These are phyloP conservation scores for Tremella fuciformis DNA, from an alignment of 768 basidiomycete genomes.

Conservation along the genomic window DNA sequence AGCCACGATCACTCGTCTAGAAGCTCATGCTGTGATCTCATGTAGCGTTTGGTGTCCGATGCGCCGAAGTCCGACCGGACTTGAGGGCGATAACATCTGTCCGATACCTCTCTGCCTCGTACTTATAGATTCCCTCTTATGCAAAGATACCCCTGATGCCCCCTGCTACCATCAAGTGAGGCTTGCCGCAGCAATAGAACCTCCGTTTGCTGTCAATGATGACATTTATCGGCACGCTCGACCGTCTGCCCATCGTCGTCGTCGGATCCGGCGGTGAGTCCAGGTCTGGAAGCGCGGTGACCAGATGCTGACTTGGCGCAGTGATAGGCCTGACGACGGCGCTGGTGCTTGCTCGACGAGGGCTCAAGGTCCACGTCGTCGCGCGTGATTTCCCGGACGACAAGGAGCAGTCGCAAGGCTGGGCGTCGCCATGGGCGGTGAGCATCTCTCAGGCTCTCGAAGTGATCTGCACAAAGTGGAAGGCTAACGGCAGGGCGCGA, in stretches of 20 bases:
- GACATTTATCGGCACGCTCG: too few species aligned
- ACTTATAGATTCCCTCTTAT: too few species aligned
- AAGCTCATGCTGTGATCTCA: too few species aligned
- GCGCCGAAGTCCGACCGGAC: too few species aligned
- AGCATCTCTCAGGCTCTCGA: not conserved
- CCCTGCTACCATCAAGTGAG: too few species aligned
- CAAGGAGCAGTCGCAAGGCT: conserved; percentile 23
- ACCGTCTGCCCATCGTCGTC: conserved; percentile 1
- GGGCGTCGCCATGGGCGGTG: conserved; percentile 30
- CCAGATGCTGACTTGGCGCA: conserved; percentile 14
- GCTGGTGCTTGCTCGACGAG: conserved; percentile 35
- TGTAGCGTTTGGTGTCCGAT: too few species aligned
- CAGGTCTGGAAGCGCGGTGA: not conserved
- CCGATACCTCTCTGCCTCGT: too few species aligned
- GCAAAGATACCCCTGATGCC: too few species aligned
- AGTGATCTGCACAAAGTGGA: not conserved
- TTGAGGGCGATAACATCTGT: too few species aligned
- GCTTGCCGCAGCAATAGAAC: too few species aligned
- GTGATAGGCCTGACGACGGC: conserved; percentile 51
- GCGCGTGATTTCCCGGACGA: conserved; percentile 51
- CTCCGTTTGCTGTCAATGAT: too few species aligned
- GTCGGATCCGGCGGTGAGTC: conserved; percentile 4
- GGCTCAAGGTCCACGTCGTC: conserved; percentile 40
- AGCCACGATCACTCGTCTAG: too few species aligned
- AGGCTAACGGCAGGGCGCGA: not conserved